A percentile compares a stretch with the other conserved stretches of the same genome.
phyloP scores from a whole-genome alignment of 1,284 basidiomycete species.

The Tilletia caries region DNA sequence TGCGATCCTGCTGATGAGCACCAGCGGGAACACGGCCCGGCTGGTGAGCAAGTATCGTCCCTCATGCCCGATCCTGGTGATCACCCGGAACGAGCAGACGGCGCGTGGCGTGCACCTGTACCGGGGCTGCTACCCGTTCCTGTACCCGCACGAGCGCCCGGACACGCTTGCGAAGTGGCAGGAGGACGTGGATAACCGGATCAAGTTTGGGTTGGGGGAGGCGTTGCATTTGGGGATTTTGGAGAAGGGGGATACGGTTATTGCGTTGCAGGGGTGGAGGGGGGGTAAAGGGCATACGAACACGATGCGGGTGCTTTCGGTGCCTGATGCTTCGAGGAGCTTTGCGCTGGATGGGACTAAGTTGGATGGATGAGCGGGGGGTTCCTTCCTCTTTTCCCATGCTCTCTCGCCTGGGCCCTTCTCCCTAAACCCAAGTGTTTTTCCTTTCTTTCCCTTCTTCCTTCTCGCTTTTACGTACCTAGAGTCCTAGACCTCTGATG shows the following conservation, averaged over 20 bases:
- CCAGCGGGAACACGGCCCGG: constrained; percentile 86
- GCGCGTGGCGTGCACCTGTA: constrained; percentile 94
- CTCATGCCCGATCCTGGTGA: constrained; percentile 75
- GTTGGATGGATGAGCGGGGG: background rate
- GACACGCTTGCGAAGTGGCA: constrained; percentile 86
- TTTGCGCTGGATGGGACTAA: constrained; percentile 8
- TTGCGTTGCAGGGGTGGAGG: constrained; percentile 98
- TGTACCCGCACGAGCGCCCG: constrained; percentile 88
- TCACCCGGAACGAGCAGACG: constrained; percentile 93
- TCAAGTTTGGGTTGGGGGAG: constrained; percentile 74
- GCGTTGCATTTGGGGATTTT: constrained; percentile 86
- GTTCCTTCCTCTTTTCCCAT: background rate
- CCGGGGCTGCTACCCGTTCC: constrained; percentile 95
- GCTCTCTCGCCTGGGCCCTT: background rate
- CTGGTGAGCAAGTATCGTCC: constrained; percentile 96
- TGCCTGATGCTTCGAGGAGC: constrained; percentile 13
- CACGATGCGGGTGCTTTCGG: constrained; percentile 46
- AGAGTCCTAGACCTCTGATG: too few species aligned
- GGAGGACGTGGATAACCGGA: constrained; percentile 71
- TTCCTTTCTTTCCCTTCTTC: background rate
- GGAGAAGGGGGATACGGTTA: constrained; percentile 80
- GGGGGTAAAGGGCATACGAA: constrained; percentile 84
- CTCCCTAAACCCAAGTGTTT: background rate
- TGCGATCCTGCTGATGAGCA: constrained; percentile 86
- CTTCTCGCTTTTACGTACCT: background rate